phyloP scores from a whole-genome alignment of 208 protist species.

The Borovskyia barvae region DNA sequence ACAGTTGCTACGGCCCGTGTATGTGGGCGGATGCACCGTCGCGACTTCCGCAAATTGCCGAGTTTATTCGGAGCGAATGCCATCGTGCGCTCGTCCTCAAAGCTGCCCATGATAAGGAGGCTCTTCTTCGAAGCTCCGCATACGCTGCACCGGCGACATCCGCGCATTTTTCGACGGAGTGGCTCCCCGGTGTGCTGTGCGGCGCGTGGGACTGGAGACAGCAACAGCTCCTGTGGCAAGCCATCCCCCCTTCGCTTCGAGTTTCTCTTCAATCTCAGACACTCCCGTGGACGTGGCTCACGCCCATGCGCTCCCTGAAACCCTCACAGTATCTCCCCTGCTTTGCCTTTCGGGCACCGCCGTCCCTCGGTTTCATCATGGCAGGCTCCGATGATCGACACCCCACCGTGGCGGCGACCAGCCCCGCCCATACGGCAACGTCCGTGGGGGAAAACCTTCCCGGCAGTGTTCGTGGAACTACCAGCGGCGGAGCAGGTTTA shows the following conservation, averaged over 20 bases:
- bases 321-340: conserved; percentile 21
- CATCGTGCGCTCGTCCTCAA: conserved; percentile 10
- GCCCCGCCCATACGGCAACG: too few relatives aligned
- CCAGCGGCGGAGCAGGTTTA: not conserved
- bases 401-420: too few relatives aligned
- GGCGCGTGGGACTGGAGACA: conserved; percentile 10
- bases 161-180: conserved; percentile 10
- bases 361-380: conserved; percentile 1
- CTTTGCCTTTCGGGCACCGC: conserved; percentile 20
- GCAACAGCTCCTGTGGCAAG: conserved; percentile 9
- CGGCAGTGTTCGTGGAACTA: not conserved
- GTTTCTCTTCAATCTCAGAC: conserved; percentile 2
- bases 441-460: too few relatives aligned
- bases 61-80: conserved; percentile 37
- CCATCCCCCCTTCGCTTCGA: conserved; percentile 13
- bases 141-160: not conserved
- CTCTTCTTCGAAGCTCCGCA: not conserved
- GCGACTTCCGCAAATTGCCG: conserved; percentile 40
- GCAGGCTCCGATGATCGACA: not conserved
- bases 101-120: not conserved
- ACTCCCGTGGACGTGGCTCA: conserved; percentile 22
- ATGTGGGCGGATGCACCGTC: conserved; percentile 47
- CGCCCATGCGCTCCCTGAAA: conserved; percentile 13
- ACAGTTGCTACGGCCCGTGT: conserved; percentile 29
- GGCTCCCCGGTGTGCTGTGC: conserved; percentile 11